Evolutionary conservation across 345 rosid genomes (phyloP), one percentile per base, ranked within the genome.

Genomic region (Schrenkiella parvula): DNA sequence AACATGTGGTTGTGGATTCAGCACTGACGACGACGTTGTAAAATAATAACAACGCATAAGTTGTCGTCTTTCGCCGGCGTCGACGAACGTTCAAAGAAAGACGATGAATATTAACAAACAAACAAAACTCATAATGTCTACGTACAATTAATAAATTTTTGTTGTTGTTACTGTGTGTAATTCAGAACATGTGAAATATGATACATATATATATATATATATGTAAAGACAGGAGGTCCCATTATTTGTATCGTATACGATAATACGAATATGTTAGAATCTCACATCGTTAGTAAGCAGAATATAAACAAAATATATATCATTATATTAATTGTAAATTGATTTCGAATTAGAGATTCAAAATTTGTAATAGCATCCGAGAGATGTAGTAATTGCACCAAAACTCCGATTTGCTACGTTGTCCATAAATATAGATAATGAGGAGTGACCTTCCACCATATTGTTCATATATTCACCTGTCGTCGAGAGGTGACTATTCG

Each of bases 61-160:
- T 68, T 75, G 64, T 68, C 42, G 19, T 75, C 68, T 41, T 60
- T 68, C 19, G 0, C 62, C 56, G 56, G 68, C 73, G 73, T 66
- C 11, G 66, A 65, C 46, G 42, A 35, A 47, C 63, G 64, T 67
- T 51, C 68, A 73, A 17, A 57, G 43, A 47, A 19, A 26, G 78
- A 12, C 34, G 46, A 39, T 60, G 15, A 13, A 17, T 12, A 56
- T 29, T 66, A 17, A 61, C 74, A 67, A 60, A 47, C 60, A 37
- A 74, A 68, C 64, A 60, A 68, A 61, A 29, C 17, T 14, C 26
- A 18, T 9, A 10, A 28, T 51, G 22, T 67, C 63, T n/a, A 66
- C 9, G 13, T 31, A 19, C 72, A 28, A 6, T 64, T 25, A 55
- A 14, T 57, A 48, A 26, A 13, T 12, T 6, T 34, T 17, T 12